Evolutionary conservation across 108 stramenopile genomes (phyloP).

Genomic region (Cyclotella cryptica): DNA sequence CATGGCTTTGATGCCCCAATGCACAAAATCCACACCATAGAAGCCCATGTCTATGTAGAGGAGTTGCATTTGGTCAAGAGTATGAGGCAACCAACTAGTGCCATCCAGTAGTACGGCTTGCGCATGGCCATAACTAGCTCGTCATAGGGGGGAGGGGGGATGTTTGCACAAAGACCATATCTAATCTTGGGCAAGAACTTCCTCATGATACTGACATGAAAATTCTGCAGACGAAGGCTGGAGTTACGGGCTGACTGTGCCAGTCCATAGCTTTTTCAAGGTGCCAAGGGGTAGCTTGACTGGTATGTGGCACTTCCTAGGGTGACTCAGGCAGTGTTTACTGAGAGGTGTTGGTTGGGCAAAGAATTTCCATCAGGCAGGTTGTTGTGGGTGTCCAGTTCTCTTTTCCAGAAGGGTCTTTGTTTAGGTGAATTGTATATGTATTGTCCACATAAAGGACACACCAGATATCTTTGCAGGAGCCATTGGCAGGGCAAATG

Average conservation of each 20-base stretch:
- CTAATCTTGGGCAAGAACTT: constrained; percentile 8
- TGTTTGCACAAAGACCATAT: constrained; percentile 9
- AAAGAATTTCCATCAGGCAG: background rate
- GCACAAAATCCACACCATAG: constrained; percentile 1
- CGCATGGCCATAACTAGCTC: background rate
- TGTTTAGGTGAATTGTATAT: constrained; percentile 8
- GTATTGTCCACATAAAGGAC: constrained; percentile 6
- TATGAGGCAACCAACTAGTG: background rate
- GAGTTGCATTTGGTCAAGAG: background rate
- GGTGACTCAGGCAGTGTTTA: background rate
- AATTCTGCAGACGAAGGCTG: background rate
- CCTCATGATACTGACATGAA: background rate
- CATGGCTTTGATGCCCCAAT: no score
- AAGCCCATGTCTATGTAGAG: constrained; percentile 1
- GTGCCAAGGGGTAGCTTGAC: no score
- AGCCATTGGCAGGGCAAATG: background rate
- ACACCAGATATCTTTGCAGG: background rate
- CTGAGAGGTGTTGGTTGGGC: background rate
- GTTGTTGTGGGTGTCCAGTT: background rate
- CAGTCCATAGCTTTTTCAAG: background rate
- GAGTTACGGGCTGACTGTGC: background rate
- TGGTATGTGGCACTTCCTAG: constrained; percentile 13
- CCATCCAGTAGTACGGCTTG: background rate
- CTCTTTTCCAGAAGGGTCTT: background rate
- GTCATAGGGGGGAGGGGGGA: background rate